Percentiles rank a stretch among this genome's conserved stretches.
phyloP scores from a whole-genome alignment of 1,284 basidiomycete species.

The Microbotryomycetes sp. region DNA sequence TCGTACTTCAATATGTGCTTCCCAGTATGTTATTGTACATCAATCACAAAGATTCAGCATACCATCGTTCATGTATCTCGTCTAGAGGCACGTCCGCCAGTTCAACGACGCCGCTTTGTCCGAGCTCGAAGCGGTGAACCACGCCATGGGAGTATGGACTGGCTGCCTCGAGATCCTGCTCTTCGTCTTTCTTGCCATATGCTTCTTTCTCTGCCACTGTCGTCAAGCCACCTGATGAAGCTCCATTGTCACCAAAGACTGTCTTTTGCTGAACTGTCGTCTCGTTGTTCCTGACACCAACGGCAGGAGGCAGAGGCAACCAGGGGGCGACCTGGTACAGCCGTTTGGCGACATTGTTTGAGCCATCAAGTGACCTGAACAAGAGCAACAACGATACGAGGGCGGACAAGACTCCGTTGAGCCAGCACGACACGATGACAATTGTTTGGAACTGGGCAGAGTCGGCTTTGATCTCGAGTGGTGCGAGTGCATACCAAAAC shows the following conservation, averaged over 20 bases:
- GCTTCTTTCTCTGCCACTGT: not conserved
- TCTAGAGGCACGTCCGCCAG: not conserved
- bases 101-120: not conserved
- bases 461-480: conserved; percentile 1
- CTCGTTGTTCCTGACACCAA: not conserved
- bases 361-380: conserved; percentile 24
- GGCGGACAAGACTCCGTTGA: conserved; percentile 15
- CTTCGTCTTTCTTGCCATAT: not conserved
- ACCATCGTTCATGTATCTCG: not conserved
- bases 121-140: not conserved
- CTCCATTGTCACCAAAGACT: not conserved
- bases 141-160: not conserved
- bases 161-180: not conserved
- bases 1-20: too few species aligned
- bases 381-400: conserved; percentile 23
- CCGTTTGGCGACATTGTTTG: not conserved
- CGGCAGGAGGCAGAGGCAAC: conserved; percentile 13
- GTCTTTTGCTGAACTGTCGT: not conserved
- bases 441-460: conserved; percentile 12
- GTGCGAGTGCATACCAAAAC: conserved; percentile 10
- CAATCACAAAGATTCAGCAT: too few species aligned
- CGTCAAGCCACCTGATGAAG: not conserved
- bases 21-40: too few species aligned
- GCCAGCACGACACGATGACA: conserved; percentile 13
- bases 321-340: conserved; percentile 2